Conservation (phyloP, 371 early-diverging fungal genomes). For the Mortierella sp. region DNA sequence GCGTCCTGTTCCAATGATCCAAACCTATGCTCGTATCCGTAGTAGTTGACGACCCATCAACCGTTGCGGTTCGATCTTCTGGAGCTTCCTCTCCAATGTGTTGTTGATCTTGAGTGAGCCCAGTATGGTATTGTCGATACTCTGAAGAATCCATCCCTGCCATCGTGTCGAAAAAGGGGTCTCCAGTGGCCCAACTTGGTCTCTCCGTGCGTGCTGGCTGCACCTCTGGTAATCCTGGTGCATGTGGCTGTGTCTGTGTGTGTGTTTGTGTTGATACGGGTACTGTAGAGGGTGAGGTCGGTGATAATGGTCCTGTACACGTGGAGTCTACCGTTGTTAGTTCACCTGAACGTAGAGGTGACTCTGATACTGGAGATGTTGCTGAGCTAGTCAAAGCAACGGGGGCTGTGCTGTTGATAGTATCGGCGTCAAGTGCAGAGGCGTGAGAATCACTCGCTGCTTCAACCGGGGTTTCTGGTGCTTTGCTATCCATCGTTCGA, state of each 20-base stretch:
- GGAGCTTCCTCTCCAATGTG: not conserved
- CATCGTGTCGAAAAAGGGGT: conserved; percentile 54
- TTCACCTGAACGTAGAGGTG: not conserved
- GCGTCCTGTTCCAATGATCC: conserved; percentile 51
- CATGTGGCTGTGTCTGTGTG: not conserved
- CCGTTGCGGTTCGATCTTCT: conserved; percentile 3
- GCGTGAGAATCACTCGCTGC: no score
- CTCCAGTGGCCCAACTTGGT: conserved; percentile 51
- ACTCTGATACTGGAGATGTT: no score
- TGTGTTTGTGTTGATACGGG: not conserved
- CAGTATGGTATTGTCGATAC: conserved; percentile 16
- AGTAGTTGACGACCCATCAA: not conserved
- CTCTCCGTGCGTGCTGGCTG: not conserved
- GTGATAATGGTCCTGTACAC: not conserved
- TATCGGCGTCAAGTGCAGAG: no score
- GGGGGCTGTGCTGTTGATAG: no score
- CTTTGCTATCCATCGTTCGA: no score
- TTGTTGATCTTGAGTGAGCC: no score
- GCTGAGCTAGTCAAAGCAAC: no score
- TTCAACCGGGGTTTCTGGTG: no score
- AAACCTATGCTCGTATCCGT: conserved; percentile 28
- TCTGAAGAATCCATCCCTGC: conserved; percentile 48
- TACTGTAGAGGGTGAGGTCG: not conserved
- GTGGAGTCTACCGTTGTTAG: not conserved
- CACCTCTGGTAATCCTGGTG: no score